phyloP scores from a whole-genome alignment of 768 basidiomycete genomes.

The Leccinum ochraceum region DNA sequence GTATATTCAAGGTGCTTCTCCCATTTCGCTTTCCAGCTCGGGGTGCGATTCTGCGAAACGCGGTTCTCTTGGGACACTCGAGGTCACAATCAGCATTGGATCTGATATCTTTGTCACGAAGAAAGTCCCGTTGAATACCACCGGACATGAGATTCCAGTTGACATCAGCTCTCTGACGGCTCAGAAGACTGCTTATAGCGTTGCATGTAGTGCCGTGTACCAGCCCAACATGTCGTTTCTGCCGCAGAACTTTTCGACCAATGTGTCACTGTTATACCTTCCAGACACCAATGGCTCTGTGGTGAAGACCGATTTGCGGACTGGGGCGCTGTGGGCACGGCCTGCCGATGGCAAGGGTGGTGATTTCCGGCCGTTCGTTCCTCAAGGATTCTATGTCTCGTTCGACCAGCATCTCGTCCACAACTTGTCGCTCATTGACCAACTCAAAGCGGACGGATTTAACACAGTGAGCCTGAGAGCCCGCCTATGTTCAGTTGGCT shows the following conservation, averaged over 20 bases:
- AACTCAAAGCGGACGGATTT: constrained; percentile 57
- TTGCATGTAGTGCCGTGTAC: constrained; percentile 39
- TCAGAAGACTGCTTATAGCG: constrained; percentile 30
- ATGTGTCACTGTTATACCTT: constrained; percentile 42
- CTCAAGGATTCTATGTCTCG: constrained; percentile 73
- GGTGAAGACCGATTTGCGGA: constrained; percentile 50
- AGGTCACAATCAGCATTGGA: constrained; percentile 35
- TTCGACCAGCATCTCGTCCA: constrained; percentile 54
- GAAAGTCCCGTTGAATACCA: constrained; percentile 40
- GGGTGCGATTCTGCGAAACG: neutral
- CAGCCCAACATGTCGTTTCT: constrained; percentile 2
- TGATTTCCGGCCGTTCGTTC: constrained; percentile 46
- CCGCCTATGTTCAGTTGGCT: neutral
- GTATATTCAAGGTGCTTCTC: constrained; percentile 36
- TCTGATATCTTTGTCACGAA: constrained; percentile 24
- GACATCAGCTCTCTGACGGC: constrained; percentile 33
- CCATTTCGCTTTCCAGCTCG: constrained; percentile 27
- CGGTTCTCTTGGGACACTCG: constrained; percentile 11
- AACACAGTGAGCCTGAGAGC: constrained; percentile 20
- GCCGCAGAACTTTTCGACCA: constrained; percentile 34
- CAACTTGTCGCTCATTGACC: constrained; percentile 53
- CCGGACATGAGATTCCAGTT: constrained; percentile 36
- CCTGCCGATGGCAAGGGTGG: constrained; percentile 26
- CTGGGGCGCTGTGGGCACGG: constrained; percentile 45
- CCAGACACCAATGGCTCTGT: constrained; percentile 38